A percentile compares a stretch with the other conserved stretches of the same genome.
phyloP scores from a whole-genome alignment of 2,329 filamentous ascomycete genomes.

The Fusarium newnesense region DNA sequence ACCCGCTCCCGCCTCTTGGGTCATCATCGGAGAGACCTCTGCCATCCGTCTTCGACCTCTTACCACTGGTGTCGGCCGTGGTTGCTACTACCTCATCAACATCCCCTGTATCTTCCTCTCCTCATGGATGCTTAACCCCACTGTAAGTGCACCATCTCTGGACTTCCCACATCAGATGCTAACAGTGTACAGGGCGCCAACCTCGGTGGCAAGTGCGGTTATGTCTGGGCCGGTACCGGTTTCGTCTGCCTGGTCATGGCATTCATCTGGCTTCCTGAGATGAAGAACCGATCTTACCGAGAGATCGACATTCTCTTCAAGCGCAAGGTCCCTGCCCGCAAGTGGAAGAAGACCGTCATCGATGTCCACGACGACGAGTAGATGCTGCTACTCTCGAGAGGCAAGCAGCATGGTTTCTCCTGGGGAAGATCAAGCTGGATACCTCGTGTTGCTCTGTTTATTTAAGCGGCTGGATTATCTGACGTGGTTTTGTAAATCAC shows the following conservation, averaged over 20 bases:
- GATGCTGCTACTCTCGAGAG: constrained; percentile 5
- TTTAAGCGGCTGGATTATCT: constrained; percentile 11
- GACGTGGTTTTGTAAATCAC: neutral
- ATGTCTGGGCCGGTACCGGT: constrained; percentile 68
- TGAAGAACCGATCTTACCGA: constrained; percentile 67
- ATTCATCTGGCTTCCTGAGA: constrained; percentile 63
- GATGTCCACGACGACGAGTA: constrained; percentile 73
- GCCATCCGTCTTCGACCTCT: constrained; percentile 71
- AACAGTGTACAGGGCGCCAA: constrained; percentile 50
- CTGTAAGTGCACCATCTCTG: constrained; percentile 43
- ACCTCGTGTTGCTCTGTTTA: neutral
- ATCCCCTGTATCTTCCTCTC: constrained; percentile 74
- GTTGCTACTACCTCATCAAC: constrained; percentile 70
- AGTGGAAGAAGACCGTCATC: constrained; percentile 65
- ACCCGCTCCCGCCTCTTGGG: constrained; percentile 72
- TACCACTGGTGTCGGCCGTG: constrained; percentile 74
- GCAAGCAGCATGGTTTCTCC: neutral
- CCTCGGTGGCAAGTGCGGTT: constrained; percentile 66
- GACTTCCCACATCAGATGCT: constrained; percentile 19
- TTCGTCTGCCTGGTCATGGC: constrained; percentile 63
- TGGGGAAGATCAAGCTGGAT: neutral
- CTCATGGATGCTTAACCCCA: constrained; percentile 69
- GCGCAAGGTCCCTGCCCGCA: constrained; percentile 62
- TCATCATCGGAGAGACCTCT: constrained; percentile 75
- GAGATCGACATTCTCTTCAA: constrained; percentile 71